Percentiles rank a stretch among this genome's conserved stretches.
These are phyloP conservation scores for Polychaeton citri DNA, from an alignment of 2,329 filamentous ascomycete species.

Conservation along the genomic window DNA sequence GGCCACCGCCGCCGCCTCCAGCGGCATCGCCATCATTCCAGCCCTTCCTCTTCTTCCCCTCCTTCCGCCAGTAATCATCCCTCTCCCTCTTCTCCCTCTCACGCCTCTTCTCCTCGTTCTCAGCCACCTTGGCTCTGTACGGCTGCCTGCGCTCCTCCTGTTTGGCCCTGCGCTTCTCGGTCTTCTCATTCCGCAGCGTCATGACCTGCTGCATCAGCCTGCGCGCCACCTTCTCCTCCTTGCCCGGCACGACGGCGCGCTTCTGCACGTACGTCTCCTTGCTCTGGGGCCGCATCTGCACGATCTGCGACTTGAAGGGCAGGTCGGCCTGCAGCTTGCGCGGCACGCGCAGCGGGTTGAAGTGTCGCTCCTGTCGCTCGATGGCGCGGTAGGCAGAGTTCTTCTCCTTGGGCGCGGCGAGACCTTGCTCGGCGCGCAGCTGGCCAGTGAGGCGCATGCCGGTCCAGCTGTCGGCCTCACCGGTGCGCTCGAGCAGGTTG, in stretches of 20 bases:
- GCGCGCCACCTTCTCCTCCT: constrained; percentile 77
- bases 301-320: constrained; percentile 86
- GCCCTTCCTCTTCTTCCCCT: constrained; percentile 66
- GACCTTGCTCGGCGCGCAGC: constrained; percentile 62
- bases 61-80: constrained; percentile 83
- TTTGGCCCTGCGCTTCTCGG: constrained; percentile 66
- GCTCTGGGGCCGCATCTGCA: constrained; percentile 64
- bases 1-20: constrained; percentile 21
- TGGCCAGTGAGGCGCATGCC: constrained; percentile 90
- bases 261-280: constrained; percentile 86
- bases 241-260: constrained; percentile 70
- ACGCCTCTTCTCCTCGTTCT: constrained; percentile 70
- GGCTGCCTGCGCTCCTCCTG: constrained; percentile 76
- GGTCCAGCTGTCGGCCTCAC: constrained; percentile 47
- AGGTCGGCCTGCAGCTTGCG: constrained; percentile 68
- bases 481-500: constrained; percentile 59
- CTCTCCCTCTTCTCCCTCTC: constrained; percentile 81
- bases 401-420: constrained; percentile 65
- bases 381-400: constrained; percentile 72
- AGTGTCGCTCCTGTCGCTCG: constrained; percentile 36
- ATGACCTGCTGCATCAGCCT: constrained; percentile 87
- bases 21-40: constrained; percentile 38
- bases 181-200: constrained; percentile 80
- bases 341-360: constrained; percentile 57
- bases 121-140: constrained; percentile 72